A percentile compares a stretch with the other conserved stretches of the same genome.
phyloP scores from a whole-genome alignment of 495 filamentous ascomycete species.

The Parmelia sp. region DNA sequence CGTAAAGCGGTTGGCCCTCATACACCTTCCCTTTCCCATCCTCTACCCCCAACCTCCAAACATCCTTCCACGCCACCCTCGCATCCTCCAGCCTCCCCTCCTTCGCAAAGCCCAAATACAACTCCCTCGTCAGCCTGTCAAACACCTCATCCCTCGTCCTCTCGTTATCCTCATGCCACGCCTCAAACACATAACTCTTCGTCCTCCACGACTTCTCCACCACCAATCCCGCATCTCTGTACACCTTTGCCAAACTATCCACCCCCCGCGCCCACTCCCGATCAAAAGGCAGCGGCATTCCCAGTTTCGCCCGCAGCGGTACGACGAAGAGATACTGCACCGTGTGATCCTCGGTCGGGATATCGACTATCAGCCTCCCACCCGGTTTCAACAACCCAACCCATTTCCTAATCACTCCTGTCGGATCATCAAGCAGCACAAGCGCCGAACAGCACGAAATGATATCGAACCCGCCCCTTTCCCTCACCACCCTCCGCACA shows the following conservation, averaged over 20 bases:
- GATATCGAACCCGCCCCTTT: not conserved
- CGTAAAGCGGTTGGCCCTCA: not conserved
- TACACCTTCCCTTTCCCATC: not conserved
- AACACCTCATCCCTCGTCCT: not conserved
- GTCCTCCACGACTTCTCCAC: slow-evolving; percentile 3
- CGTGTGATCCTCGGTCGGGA: not conserved
- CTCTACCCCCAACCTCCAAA: not conserved
- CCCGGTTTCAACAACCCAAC: not conserved
- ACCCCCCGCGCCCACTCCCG: not conserved
- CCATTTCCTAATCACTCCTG: not conserved
- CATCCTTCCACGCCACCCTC: not conserved
- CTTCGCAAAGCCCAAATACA: not conserved
- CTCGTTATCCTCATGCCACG: not conserved
- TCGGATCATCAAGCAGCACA: not conserved
- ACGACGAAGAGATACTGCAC: not conserved
- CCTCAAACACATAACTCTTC: not conserved
- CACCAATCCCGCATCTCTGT: not conserved
- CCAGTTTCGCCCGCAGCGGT: not conserved
- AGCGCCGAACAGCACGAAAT: slow-evolving; percentile 1
- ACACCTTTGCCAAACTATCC: not conserved
- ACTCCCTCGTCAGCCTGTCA: not conserved
- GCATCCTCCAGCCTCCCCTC: not conserved
- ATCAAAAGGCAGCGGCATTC: not conserved
- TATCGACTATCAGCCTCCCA: not conserved
- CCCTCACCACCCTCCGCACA: not conserved